Evolutionary conservation across 306 rosid species (phyloP).

Genomic region (Geum urbanum): DNA sequence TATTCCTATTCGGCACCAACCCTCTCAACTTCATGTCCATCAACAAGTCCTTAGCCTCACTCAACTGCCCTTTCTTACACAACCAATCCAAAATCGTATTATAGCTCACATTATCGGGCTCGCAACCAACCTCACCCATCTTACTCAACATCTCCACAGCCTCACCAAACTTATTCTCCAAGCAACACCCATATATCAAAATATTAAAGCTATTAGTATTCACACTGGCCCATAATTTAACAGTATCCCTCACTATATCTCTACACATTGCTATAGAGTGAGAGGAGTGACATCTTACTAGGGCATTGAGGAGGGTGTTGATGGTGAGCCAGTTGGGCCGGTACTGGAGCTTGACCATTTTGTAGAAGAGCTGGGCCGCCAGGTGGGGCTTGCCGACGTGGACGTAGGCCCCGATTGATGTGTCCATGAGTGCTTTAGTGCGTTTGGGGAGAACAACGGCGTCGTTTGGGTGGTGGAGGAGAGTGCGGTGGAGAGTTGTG

Average conservation of each 20-base stretch:
- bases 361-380: constrained; percentile 53
- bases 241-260: constrained; percentile 37
- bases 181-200: constrained; percentile 59
- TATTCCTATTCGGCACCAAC: constrained; percentile 51
- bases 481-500: constrained; percentile 45
- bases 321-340: constrained; percentile 63
- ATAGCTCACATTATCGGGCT: constrained; percentile 65
- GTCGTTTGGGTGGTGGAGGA: constrained; percentile 42
- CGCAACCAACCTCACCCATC: constrained; percentile 55
- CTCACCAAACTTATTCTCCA: constrained; percentile 38
- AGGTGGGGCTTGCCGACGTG: constrained; percentile 45
- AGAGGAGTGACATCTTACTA: constrained; percentile 46
- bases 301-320: constrained; percentile 58
- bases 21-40: constrained; percentile 55
- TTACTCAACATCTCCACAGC: constrained; percentile 40
- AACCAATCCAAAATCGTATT: constrained; percentile 63
- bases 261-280: constrained; percentile 34
- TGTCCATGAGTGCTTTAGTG: constrained; percentile 50
- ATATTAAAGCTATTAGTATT: constrained; percentile 55
- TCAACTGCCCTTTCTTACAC: constrained; percentile 53
- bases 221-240: constrained; percentile 43
- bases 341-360: constrained; percentile 51
- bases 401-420: constrained; percentile 67
- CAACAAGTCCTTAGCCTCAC: constrained; percentile 55
- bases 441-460: constrained; percentile 14